Conservation (phyloP, 495 filamentous ascomycete genomes). For the Penicillium cataractarum region DNA sequence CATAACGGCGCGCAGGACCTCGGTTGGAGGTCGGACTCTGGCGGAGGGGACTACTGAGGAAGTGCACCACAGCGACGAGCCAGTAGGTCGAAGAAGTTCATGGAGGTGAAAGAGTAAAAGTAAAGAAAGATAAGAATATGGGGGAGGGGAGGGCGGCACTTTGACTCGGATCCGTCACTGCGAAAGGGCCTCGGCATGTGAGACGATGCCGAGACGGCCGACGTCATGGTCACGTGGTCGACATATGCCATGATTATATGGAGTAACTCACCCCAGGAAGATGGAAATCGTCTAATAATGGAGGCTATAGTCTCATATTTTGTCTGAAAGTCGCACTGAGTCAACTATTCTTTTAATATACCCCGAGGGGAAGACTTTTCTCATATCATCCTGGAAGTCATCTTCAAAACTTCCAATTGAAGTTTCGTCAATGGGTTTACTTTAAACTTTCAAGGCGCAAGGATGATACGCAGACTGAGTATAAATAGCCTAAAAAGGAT, state of each 20-base stretch:
- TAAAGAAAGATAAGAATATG: slow-evolving; percentile 13
- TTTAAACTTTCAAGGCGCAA: background rate
- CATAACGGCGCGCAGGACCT: slow-evolving; percentile 43
- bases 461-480: background rate
- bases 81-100: slow-evolving; percentile 9
- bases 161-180: slow-evolving; percentile 31
- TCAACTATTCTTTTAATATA: too few species aligned
- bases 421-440: background rate
- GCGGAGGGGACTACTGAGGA: slow-evolving; percentile 18
- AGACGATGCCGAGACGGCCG: slow-evolving; percentile 33
- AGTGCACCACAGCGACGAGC: slow-evolving; percentile 18
- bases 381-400: background rate
- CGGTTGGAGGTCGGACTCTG: slow-evolving; percentile 33
- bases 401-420: background rate
- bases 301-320: too few species aligned
- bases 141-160: slow-evolving; percentile 29
- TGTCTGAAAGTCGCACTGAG: too few species aligned
- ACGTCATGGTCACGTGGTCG: slow-evolving; percentile 50
- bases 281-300: too few species aligned
- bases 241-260: background rate
- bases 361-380: background rate
- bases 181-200: slow-evolving; percentile 52
- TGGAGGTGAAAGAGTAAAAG: slow-evolving; percentile 6
- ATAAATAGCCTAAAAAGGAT: background rate
- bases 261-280: too few species aligned